These are phyloP conservation scores for Aspergillus sp. DNA, from an alignment of 2,329 filamentous ascomycete species.

Conservation along the genomic window DNA sequence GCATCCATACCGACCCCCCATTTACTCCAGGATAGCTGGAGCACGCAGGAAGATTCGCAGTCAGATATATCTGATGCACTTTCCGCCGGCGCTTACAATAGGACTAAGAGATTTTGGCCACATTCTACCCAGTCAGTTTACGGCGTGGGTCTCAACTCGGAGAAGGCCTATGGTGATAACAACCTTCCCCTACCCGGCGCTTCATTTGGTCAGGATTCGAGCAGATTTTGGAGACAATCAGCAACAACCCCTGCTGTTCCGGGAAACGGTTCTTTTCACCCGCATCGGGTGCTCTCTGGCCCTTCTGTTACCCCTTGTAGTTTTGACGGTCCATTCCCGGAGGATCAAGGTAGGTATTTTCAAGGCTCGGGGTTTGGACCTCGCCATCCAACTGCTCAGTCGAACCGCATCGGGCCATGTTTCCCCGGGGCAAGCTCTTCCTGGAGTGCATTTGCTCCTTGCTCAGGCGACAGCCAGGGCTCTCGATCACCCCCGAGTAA, in stretches of 20 bases:
- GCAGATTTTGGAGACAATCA: constrained; percentile 32
- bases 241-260: constrained; percentile 20
- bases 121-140: constrained; percentile 26
- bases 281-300: constrained; percentile 38
- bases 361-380: constrained; percentile 24
- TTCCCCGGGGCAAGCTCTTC: constrained; percentile 33
- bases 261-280: constrained; percentile 22
- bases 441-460: constrained; percentile 33
- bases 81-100: constrained; percentile 43
- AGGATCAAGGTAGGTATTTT: constrained; percentile 32
- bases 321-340: constrained; percentile 29
- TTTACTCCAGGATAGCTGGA: constrained; percentile 46
- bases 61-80: constrained; percentile 47
- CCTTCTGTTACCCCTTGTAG: constrained; percentile 27
- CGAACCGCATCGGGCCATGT: constrained; percentile 31
- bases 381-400: constrained; percentile 33
- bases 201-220: constrained; percentile 26
- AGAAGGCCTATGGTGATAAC: constrained; percentile 29
- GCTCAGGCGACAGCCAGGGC: constrained; percentile 22
- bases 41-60: constrained; percentile 42
- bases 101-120: constrained; percentile 35
- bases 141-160: constrained; percentile 28
- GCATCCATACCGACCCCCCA: constrained; percentile 46
- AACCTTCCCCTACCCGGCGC: constrained; percentile 19
- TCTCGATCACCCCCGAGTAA: constrained; percentile 31